Percentiles rank a stretch among this genome's conserved stretches.
These are phyloP conservation scores for Cyberlindnera petersonii DNA, from an alignment of 805 yeast species.

Conservation along the genomic window DNA sequence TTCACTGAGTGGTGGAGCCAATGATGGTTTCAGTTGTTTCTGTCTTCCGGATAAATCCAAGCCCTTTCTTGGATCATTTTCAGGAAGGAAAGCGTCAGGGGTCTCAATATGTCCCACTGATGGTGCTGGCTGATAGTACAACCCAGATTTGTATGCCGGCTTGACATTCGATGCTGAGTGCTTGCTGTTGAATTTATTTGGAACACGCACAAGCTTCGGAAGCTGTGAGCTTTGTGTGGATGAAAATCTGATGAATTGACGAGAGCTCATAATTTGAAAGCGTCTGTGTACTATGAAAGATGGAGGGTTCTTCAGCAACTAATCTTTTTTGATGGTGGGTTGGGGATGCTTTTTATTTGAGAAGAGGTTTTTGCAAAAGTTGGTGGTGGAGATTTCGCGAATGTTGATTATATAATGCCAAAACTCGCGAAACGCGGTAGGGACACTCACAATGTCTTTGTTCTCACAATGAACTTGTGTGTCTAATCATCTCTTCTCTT, in stretches of 20 bases:
- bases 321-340: too few species aligned
- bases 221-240: constrained; percentile 8
- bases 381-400: too few species aligned
- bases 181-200: constrained; percentile 55
- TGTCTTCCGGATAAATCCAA: constrained; percentile 28
- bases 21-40: constrained; percentile 8
- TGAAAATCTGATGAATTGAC: constrained; percentile 9
- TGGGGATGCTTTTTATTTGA: too few species aligned
- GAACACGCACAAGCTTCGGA: constrained; percentile 32
- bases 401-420: too few species aligned
- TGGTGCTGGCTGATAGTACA: constrained; percentile 61
- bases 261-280: too few species aligned
- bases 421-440: too few species aligned
- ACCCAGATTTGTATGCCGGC: constrained; percentile 53
- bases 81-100: constrained; percentile 67
- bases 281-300: too few species aligned
- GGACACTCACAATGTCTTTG: too few species aligned
- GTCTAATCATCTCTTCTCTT: too few species aligned
- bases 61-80: constrained; percentile 51
- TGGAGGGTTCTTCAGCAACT: too few species aligned
- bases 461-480: too few species aligned
- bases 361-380: too few species aligned
- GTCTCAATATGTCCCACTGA: constrained; percentile 53
- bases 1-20: constrained; percentile 36
- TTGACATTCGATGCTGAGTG: constrained; percentile 56